Conservation (phyloP, 2,329 filamentous ascomycete genomes). For the Fusarium musae region DNA sequence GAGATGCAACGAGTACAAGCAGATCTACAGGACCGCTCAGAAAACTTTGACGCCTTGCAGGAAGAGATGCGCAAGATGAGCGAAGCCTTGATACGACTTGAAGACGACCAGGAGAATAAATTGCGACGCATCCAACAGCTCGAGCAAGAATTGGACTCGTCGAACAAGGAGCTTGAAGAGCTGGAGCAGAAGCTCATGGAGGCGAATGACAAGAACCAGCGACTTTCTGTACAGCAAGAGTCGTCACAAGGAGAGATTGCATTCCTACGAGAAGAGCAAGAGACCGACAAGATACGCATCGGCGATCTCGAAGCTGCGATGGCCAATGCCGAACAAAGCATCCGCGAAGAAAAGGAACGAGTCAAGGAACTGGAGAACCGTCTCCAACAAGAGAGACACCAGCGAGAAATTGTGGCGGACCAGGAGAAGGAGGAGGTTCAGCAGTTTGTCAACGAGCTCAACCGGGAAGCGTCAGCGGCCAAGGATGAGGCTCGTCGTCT, state of each 20-base stretch:
- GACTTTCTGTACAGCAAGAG: constrained; percentile 90
- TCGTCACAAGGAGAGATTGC: constrained; percentile 92
- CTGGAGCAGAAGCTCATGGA: constrained; percentile 87
- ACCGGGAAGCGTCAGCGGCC: constrained; percentile 80
- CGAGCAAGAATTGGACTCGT: constrained; percentile 83
- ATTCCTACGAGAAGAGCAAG: constrained; percentile 96
- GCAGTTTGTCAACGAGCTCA: constrained; percentile 91
- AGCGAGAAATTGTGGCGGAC: constrained; percentile 86
- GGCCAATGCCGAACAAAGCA: constrained; percentile 78
- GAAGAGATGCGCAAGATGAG: constrained; percentile 93
- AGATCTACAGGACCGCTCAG: constrained; percentile 79
- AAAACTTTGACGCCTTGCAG: constrained; percentile 92
- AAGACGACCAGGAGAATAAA: constrained; percentile 88
- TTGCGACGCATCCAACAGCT: constrained; percentile 82
- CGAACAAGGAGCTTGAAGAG: constrained; percentile 86
- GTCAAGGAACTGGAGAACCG: constrained; percentile 76
- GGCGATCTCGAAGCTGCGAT: constrained; percentile 89
- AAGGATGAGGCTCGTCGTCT: constrained; percentile 88
- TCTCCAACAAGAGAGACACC: constrained; percentile 82
- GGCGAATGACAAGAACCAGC: constrained; percentile 86
- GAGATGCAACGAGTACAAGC: constrained; percentile 76
- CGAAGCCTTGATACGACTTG: constrained; percentile 84
- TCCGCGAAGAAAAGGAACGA: constrained; percentile 88
- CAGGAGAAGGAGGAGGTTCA: constrained; percentile 96
- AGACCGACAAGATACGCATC: constrained; percentile 97